Percentiles rank a stretch among this genome's conserved stretches.
These are phyloP conservation scores for Lindgomyces ingoldianus DNA, from an alignment of 495 filamentous ascomycete species.

Conservation along the genomic window DNA sequence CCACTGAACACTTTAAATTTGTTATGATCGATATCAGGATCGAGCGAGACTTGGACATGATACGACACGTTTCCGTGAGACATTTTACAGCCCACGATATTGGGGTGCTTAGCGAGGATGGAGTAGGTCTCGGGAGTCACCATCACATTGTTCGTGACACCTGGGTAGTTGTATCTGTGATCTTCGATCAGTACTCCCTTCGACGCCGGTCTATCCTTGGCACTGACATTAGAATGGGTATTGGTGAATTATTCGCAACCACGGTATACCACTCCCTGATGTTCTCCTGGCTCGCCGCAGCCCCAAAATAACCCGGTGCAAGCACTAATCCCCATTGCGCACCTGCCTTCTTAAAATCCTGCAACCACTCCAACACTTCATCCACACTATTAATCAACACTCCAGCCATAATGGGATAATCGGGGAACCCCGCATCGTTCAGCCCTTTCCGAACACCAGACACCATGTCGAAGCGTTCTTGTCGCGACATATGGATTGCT, in stretches of 20 bases:
- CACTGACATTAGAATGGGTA: constrained; percentile 59
- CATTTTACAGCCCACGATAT: constrained; percentile 67
- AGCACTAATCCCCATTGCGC: constrained; percentile 64
- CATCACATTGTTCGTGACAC: constrained; percentile 67
- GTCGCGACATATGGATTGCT: constrained; percentile 63
- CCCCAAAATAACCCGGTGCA: constrained; percentile 61
- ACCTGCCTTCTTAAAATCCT: constrained; percentile 59
- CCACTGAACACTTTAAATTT: constrained; percentile 68
- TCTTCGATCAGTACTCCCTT: not conserved
- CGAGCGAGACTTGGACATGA: constrained; percentile 53
- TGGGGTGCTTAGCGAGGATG: constrained; percentile 47
- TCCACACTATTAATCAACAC: constrained; percentile 64
- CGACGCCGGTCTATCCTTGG: not conserved
- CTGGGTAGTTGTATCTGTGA: constrained; percentile 67
- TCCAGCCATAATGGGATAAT: constrained; percentile 69
- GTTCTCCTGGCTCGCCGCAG: constrained; percentile 51
- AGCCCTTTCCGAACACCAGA: constrained; percentile 52
- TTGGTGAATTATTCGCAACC: constrained; percentile 54
- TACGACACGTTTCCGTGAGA: constrained; percentile 73
- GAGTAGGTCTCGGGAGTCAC: constrained; percentile 56
- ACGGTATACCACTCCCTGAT: constrained; percentile 56
- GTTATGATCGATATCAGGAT: constrained; percentile 55
- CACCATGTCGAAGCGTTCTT: constrained; percentile 61
- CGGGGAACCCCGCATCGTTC: constrained; percentile 56
- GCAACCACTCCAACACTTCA: constrained; percentile 62